A percentile compares a stretch with the other conserved stretches of the same genome.
phyloP scores from a whole-genome alignment of 164 flowering plant genomes.

The Piper betle region DNA sequence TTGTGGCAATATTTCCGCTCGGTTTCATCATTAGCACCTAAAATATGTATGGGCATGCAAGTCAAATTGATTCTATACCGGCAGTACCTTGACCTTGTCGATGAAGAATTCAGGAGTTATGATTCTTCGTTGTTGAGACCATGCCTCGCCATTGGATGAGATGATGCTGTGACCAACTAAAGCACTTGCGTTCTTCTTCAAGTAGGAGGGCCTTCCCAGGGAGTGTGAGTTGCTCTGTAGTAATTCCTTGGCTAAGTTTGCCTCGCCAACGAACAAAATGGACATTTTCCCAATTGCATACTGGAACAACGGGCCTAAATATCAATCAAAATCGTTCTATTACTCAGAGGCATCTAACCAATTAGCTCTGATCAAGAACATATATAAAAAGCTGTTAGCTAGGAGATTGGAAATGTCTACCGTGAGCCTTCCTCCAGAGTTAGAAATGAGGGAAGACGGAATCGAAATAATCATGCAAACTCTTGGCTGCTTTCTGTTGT shows the following conservation, averaged over 20 bases:
- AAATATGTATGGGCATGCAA: no score
- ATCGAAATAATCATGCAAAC: constrained; percentile 12
- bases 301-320: constrained; percentile 17
- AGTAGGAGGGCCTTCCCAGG: constrained; percentile 29
- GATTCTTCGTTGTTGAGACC: constrained; percentile 39
- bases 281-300: constrained; percentile 23
- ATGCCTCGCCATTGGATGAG: constrained; percentile 21
- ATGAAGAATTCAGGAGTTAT: constrained; percentile 29
- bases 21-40: no score
- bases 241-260: constrained; percentile 27
- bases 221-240: constrained; percentile 17
- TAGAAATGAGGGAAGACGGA: constrained; percentile 16
- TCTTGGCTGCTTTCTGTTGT: not conserved
- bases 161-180: constrained; percentile 35
- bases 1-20: no score
- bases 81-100: constrained; percentile 36
- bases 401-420: constrained; percentile 3
- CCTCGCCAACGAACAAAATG: constrained; percentile 13
- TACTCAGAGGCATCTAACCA: not conserved
- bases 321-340: not conserved
- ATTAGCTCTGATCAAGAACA: not conserved
- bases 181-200: constrained; percentile 13
- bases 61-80: no score
- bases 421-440: constrained; percentile 16
- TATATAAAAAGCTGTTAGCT: no score